These are phyloP conservation scores for Pseudozyma thailandica DNA, from an alignment of 1,284 basidiomycete species.

Conservation along the genomic window DNA sequence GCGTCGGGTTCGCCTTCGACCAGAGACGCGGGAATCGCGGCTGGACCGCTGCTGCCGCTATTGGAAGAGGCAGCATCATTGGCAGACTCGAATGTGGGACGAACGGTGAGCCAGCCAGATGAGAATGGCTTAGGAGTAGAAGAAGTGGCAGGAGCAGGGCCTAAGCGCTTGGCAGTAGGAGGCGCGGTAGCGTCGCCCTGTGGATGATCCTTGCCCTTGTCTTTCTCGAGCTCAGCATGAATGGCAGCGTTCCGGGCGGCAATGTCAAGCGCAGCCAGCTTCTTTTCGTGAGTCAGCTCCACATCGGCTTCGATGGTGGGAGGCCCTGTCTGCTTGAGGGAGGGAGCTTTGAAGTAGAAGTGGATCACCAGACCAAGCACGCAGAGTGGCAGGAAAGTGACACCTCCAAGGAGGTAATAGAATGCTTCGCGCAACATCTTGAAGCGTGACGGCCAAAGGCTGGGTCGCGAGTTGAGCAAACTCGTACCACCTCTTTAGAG, in stretches of 20 bases:
- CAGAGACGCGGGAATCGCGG: conserved; percentile 23
- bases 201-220: conserved; percentile 39
- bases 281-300: conserved; percentile 46
- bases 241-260: conserved; percentile 52
- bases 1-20: conserved; percentile 29
- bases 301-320: conserved; percentile 33
- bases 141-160: conserved; percentile 29
- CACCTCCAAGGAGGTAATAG: conserved; percentile 65
- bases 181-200: conserved; percentile 48
- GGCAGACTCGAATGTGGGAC: conserved; percentile 48
- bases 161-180: conserved; percentile 50
- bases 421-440: conserved; percentile 55
- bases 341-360: conserved; percentile 41
- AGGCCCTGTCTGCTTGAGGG: conserved; percentile 9
- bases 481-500: not conserved
- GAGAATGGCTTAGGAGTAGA: conserved; percentile 41
- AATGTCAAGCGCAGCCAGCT: conserved; percentile 53
- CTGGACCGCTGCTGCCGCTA: conserved; percentile 5
- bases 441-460: not conserved
- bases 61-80: conserved; percentile 17
- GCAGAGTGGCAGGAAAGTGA: conserved; percentile 65
- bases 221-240: conserved; percentile 45
- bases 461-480: not conserved
- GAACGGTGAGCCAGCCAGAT: conserved; percentile 56
- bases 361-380: conserved; percentile 32